phyloP scores from a whole-genome alignment of 108 stramenopile genomes.

The Fragilariopsis cylindrus region DNA sequence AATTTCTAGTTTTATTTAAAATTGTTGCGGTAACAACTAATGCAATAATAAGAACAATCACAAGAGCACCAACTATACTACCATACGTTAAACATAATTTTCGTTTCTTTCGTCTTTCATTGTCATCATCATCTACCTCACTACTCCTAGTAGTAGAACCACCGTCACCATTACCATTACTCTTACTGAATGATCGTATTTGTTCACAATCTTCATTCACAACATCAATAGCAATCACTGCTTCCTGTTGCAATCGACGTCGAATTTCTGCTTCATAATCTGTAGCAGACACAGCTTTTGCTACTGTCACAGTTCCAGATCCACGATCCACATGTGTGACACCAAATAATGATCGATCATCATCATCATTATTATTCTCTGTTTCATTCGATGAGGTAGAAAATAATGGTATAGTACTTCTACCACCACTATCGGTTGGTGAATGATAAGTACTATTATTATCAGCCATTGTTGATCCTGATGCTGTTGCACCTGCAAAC shows the following conservation, averaged over 20 bases:
- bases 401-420: too few species aligned
- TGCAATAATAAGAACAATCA: neutral
- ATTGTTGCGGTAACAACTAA: neutral
- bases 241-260: neutral
- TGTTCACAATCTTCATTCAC: neutral
- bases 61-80: neutral
- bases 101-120: neutral
- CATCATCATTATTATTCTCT: too few species aligned
- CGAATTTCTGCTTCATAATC: conserved; percentile 6
- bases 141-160: too few species aligned
- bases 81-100: neutral
- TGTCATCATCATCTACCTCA: neutral
- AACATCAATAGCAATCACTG: neutral
- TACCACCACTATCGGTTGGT: too few species aligned
- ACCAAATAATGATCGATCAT: too few species aligned
- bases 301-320: neutral
- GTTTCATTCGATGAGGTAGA: too few species aligned
- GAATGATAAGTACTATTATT: too few species aligned
- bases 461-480: too few species aligned
- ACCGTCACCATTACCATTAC: too few species aligned
- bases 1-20: neutral
- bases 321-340: neutral
- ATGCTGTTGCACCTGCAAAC: too few species aligned
- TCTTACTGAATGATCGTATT: neutral
- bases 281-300: neutral